Base-by-base conservation (phyloP, 768 basidiomycete genomes). In the Baorangia bicolor region DNA sequence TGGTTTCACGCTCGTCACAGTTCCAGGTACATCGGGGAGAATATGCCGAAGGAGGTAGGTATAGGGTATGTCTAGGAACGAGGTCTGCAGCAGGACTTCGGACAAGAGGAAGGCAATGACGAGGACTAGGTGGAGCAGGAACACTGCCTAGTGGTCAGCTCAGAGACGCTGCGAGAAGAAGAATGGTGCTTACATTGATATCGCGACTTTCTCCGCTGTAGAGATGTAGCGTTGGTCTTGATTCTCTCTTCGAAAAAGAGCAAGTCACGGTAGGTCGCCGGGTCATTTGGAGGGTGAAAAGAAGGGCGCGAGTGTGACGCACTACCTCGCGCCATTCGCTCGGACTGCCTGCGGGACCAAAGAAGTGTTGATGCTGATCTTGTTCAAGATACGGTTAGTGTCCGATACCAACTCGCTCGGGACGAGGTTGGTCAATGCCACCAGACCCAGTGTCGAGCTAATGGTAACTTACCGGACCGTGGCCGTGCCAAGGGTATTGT, bases 161-260 rank as follows among this genome's bases (percentile, higher is more conserved):
- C 49, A 46, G 55, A 69, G 68, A 59, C 54, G 63, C 66, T 35
- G 21, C 37, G 35, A 38, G 35, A 50, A 37, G 35, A 50, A 37
- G 46, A 33, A 30, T 55, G 30, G 25, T 60, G 79, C 84, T 62
- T 67, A 93, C 92, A 68, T 75, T 93, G 89, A 73, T 94, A 94
- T 56, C 90, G 81, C 27, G 84, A 80, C 72, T 94, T 94, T 53
- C 92, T 78, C 28, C 82, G 80, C 64, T 89, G 87, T 16, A 95
- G 77, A 57, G 79, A 82, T n/a, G 87, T 82, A 6, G 92, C 93
- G 66, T 90, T 98, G 20, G 90, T 88, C 76, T 97, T 97, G 55
- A 99, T 83, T n/a, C 96, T 81, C 69, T 98, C 95, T 74, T 99
- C 96, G 57, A 98, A 98, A 42, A 93, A 76, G 23, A 98, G 80